Base-by-base conservation (phyloP, 345 rosid genomes). In the Tarenaya hassleriana region DNA sequence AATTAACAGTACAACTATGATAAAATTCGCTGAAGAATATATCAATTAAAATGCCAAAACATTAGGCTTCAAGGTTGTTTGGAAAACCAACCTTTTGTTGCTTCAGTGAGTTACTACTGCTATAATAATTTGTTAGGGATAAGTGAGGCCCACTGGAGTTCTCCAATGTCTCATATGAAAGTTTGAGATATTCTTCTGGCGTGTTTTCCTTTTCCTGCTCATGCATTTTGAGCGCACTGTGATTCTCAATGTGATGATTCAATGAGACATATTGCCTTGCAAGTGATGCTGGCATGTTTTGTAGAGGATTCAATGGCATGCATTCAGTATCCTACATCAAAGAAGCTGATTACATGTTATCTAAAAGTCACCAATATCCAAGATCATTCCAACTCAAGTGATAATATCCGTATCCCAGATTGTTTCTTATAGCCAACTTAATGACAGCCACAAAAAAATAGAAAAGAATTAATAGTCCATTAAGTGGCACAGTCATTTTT, bases 221-320 rank as follows among this genome's bases (percentile, higher is more conserved):
- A 33, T 60, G 76, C 64, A 64, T 67, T 76, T 76, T 82, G 65
- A 67, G 68, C 55, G 74, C 95, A 34, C 61, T 74, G 39, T 66
- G 42, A 60, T 69, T 73, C 64, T 73, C 81, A 53, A 65, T 40
- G 55, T 60, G 70, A 73, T 69, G 71, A 55, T 64, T 63, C 35
- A 69, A 63, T 59, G 60, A 49, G 58, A 61, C 47, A 73, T 48
- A 69, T 37, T 69, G 79, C 57, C 70, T 76, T 32, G 57, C 69
- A 56, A 86, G 77, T 63, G 95, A 80, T 60, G 85, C 78, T 29
- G 90, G 95, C 81, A 82, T 61, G 58, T 80, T 86, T 68, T 82
- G 90, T 61, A 59, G 31, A 4, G 72, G 81, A 71, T 80, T 77
- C 62, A 66, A 61, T 41, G 95, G 90, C 95, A 86, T 82, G 79